Conservation (phyloP, 805 yeast genomes). For the Lachancea kluyveri region DNA sequence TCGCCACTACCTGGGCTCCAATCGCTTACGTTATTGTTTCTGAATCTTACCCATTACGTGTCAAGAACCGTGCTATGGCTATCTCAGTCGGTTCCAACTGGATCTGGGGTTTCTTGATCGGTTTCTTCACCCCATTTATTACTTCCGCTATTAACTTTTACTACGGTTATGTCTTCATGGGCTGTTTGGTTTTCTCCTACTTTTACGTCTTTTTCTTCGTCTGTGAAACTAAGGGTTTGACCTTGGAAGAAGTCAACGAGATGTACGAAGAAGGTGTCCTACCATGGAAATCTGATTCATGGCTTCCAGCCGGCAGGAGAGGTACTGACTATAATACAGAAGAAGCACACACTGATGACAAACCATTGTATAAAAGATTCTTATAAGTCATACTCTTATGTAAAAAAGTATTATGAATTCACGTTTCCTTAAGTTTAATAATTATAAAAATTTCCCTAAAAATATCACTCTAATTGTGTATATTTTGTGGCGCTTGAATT, state of each 20-base stretch:
- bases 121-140: conserved; percentile 67
- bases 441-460: no score
- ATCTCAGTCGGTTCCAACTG: conserved; percentile 60
- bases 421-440: no score
- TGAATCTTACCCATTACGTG: conserved; percentile 68
- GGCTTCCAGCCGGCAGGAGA: conserved; percentile 41
- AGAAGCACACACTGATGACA: conserved; percentile 1
- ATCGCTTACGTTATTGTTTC: conserved; percentile 58
- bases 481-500: no score
- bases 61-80: conserved; percentile 51
- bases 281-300: conserved; percentile 40
- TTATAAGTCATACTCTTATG: background rate
- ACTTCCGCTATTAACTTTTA: conserved; percentile 57
- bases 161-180: conserved; percentile 58
- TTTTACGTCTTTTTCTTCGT: conserved; percentile 65
- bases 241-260: conserved; percentile 74
- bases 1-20: conserved; percentile 76
- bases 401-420: no score
- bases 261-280: conserved; percentile 36
- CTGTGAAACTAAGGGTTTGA: conserved; percentile 72
- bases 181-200: conserved; percentile 47
- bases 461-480: no score
- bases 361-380: conserved; percentile 1
- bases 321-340: conserved; percentile 10
- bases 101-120: conserved; percentile 60